Evolutionary conservation across 1,284 basidiomycete genomes (phyloP).

Genomic region (Ustanciosporium gigantosporum): DNA sequence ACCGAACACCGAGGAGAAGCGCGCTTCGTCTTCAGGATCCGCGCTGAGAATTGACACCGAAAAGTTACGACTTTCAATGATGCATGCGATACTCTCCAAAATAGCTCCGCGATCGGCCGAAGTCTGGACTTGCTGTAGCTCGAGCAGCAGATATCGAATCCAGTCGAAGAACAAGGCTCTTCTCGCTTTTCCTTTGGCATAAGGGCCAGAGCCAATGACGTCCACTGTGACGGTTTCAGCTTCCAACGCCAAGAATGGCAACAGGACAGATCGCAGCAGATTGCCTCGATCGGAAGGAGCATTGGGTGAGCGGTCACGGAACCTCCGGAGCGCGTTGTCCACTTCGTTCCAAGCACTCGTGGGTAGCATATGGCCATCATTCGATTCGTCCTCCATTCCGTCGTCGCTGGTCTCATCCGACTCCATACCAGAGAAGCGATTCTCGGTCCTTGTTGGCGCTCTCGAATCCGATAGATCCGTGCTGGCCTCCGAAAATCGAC

Average conservation of each 20-base stretch:
- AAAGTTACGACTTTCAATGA: slow-evolving; percentile 54
- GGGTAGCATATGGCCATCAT: slow-evolving; percentile 41
- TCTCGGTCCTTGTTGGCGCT: slow-evolving; percentile 29
- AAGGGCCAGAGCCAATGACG: slow-evolving; percentile 28
- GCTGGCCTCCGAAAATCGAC: slow-evolving; percentile 42
- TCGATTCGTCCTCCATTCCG: slow-evolving; percentile 25
- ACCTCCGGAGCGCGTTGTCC: slow-evolving; percentile 43
- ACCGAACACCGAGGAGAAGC: slow-evolving; percentile 50
- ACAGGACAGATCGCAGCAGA: slow-evolving; percentile 44
- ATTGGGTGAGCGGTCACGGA: slow-evolving; percentile 23
- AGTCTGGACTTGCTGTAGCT: slow-evolving; percentile 54
- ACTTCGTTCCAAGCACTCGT: slow-evolving; percentile 53
- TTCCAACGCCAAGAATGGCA: slow-evolving; percentile 56
- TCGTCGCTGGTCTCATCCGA: slow-evolving; percentile 31
- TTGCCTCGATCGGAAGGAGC: slow-evolving; percentile 42
- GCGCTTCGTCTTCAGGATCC: slow-evolving; percentile 41
- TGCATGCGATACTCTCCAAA: slow-evolving; percentile 55
- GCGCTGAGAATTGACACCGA: slow-evolving; percentile 32
- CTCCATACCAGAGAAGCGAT: slow-evolving; percentile 19
- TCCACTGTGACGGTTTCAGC: slow-evolving; percentile 47
- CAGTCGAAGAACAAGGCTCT: slow-evolving; percentile 55
- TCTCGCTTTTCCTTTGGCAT: slow-evolving; percentile 33
- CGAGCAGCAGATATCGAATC: slow-evolving; percentile 48
- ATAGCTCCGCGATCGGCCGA: slow-evolving; percentile 56
- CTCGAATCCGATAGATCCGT: slow-evolving; percentile 31